Evolutionary conservation across 1,284 basidiomycete genomes (phyloP), one percentile per base, ranked within the genome.

Genomic region (Phenoliferia sp.): DNA sequence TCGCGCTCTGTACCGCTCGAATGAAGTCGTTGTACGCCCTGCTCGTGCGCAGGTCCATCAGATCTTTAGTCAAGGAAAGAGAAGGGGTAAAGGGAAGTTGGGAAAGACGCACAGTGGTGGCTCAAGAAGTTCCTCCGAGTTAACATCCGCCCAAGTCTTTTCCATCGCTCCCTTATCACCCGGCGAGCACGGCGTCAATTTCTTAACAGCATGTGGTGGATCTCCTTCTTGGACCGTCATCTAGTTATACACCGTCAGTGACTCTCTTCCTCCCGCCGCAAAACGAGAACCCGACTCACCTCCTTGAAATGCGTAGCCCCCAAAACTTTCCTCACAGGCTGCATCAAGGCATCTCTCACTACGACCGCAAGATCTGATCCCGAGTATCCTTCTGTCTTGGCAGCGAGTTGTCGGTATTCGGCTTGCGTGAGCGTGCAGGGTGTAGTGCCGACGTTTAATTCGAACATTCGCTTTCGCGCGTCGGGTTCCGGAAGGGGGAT

Each of bases 331-430:
- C 96, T 87, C 29, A 99, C 92, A 1, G 96, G 95, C 79, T 99
- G 94, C 95, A 99, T 99, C 67, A 99, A 84, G 1, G 95, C 95
- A 76, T 99, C 96, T 67, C 94, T 89, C 12, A 99, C 95, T 60
- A 97, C 85, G 68, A 97, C 90, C 1, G 94, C 88, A 69, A 99
- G 94, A 82, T 99, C 95, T 17, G 92, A 94, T 16, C 95, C 95
- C 36, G 93, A 93, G 69, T 76, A 88, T 84, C 94, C 94, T 28
- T 97, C 91, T 0, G 95, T 98, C 77, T 85, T 85, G 26, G 90
- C 86, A 1, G 92, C 95, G 6, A 99, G 84, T 39, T 82, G 77
- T 60, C 90, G 87, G 77, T 90, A 95, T 76, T 99, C 94, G 75
- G 89, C 86, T 61, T 84, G 82, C 10, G 85, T 81, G 9, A 99